These are phyloP conservation scores for Argentina anserina DNA, from an alignment of 306 rosid species.

Conservation along the genomic window DNA sequence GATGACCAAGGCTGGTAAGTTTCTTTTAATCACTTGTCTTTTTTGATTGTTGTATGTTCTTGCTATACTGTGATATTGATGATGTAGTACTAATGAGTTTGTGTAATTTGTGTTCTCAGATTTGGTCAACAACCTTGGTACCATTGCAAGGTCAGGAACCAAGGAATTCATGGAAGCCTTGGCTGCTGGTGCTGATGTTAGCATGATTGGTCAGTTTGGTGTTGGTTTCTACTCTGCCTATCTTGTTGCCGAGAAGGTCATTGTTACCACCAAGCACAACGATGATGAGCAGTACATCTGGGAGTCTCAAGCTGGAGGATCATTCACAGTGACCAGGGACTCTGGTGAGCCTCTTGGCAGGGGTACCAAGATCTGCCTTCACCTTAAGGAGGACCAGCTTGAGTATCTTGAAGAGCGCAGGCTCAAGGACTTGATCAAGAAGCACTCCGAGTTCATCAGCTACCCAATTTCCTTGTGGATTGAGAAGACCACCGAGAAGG, in stretches of 20 bases:
- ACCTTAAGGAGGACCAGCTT: conserved; percentile 92
- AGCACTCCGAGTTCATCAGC: conserved; percentile 96
- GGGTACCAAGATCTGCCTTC: conserved; percentile 72
- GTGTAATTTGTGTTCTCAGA: conserved; percentile 31
- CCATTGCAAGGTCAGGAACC: conserved; percentile 98
- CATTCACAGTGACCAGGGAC: conserved; percentile 87
- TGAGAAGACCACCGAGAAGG: conserved; percentile 91
- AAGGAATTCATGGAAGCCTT: conserved; percentile 97
- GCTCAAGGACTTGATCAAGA: conserved; percentile 79
- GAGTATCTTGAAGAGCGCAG: conserved; percentile 94
- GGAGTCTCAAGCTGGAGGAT: conserved; percentile 98
- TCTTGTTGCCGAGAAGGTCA: conserved; percentile 85
- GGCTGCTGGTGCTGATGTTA: conserved; percentile 98
- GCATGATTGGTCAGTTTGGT: conserved; percentile 98
- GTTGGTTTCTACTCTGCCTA: conserved; percentile 97
- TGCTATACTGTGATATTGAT: not conserved
- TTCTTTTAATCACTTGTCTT: too few species aligned
- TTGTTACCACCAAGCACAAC: conserved; percentile 86
- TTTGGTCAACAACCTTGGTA: conserved; percentile 93
- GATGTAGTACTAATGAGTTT: not conserved
- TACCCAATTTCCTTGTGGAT: conserved; percentile 91
- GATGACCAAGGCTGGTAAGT: conserved; percentile 95
- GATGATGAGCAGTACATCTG: conserved; percentile 92
- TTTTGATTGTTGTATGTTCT: not conserved
- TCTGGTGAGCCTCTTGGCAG: conserved; percentile 81